These are phyloP conservation scores for Leccinum disarticulatum DNA, from an alignment of 768 basidiomycete genomes.

Conservation along the genomic window DNA sequence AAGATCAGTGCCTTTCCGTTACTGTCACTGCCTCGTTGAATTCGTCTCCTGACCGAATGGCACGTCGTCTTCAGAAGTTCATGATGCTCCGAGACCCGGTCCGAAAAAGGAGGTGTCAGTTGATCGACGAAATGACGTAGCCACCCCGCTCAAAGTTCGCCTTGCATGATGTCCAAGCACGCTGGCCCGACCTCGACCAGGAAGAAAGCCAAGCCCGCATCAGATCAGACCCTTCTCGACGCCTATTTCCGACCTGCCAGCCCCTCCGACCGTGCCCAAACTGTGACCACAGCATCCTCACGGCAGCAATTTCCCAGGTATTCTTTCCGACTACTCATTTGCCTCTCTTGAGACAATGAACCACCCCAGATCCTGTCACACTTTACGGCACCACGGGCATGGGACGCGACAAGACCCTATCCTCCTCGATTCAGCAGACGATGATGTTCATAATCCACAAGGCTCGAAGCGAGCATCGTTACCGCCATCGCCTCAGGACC, in stretches of 20 bases:
- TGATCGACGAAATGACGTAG: constrained; percentile 31
- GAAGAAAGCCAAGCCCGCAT: constrained; percentile 24
- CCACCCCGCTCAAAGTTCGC: constrained; percentile 17
- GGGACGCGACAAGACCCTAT: constrained; percentile 27
- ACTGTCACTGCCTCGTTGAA: neutral
- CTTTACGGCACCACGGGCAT: constrained; percentile 24
- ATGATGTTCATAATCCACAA: constrained; percentile 7
- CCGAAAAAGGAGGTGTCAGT: constrained; percentile 21
- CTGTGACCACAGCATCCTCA: constrained; percentile 10
- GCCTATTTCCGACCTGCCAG: constrained; percentile 25
- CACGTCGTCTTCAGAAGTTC: neutral
- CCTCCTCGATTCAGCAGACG: constrained; percentile 24
- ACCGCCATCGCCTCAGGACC: constrained; percentile 17
- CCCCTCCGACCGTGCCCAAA: constrained; percentile 10
- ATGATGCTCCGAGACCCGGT: neutral
- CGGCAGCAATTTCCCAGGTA: constrained; percentile 16
- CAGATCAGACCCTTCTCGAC: constrained; percentile 23
- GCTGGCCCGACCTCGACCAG: constrained; percentile 4
- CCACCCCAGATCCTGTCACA: neutral
- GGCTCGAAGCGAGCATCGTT: constrained; percentile 7
- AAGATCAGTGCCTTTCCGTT: constrained; percentile 2
- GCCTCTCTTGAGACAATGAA: constrained; percentile 10
- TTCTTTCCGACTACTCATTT: constrained; percentile 18
- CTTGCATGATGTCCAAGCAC: constrained; percentile 23
- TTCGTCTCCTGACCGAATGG: neutral